Conservation (phyloP, 345 rosid species). For the Streptanthus diversifolius region DNA sequence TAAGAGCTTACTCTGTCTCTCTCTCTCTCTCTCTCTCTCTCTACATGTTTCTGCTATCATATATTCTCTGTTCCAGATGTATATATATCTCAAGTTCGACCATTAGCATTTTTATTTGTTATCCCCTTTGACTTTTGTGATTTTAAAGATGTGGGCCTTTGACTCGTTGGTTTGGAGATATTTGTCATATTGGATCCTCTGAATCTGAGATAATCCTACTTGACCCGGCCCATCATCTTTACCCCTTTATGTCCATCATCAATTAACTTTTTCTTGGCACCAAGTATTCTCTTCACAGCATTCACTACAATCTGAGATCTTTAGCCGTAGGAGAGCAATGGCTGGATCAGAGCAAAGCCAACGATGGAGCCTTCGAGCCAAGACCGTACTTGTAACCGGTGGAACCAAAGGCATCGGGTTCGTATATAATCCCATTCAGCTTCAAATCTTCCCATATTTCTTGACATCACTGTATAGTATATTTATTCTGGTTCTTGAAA, state of each 20-base stretch:
- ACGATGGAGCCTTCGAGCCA: slow-evolving; percentile 69
- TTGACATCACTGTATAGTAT: background rate
- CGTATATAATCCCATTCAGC: background rate
- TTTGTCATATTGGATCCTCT: background rate
- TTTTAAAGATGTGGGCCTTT: background rate
- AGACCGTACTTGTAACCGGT: slow-evolving; percentile 65
- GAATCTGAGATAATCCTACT: background rate
- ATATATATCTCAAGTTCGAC: background rate
- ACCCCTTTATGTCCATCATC: background rate
- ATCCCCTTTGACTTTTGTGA: background rate
- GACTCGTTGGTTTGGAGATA: background rate
- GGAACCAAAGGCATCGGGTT: slow-evolving; percentile 69
- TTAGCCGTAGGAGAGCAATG: slow-evolving; percentile 17
- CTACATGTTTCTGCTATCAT: background rate
- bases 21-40: background rate
- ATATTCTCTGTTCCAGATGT: background rate
- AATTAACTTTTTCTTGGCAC: background rate
- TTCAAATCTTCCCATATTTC: background rate
- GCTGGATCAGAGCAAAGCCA: slow-evolving; percentile 24
- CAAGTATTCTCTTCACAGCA: background rate
- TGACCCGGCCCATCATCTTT: background rate
- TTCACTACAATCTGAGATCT: background rate
- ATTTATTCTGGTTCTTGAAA: background rate
- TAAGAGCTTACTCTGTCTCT: background rate
- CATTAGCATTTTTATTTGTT: background rate